A percentile compares a stretch with the other conserved stretches of the same genome.
Evolutionary conservation across 345 rosid species (phyloP).

Genomic region (Eutrema heterophyllum): DNA sequence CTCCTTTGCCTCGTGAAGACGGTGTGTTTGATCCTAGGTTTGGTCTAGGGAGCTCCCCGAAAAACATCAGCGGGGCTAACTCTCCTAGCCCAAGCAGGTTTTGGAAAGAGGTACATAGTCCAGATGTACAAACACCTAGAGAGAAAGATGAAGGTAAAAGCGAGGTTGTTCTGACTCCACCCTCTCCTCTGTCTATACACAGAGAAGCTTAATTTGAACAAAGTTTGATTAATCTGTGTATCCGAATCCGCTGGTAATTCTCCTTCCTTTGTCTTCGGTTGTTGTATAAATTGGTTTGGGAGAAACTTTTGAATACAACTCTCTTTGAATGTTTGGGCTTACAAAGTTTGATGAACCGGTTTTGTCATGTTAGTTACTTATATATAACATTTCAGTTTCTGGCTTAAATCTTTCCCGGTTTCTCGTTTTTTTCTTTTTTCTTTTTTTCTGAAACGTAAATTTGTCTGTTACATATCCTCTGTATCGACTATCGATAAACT

Average conservation of each 20-base stretch:
- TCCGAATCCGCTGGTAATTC: neutral
- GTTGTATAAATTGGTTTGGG: neutral
- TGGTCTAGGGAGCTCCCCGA: slow-evolving; percentile 35
- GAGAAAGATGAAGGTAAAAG: slow-evolving; percentile 50
- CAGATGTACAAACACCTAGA: slow-evolving; percentile 41
- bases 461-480: too few relatives aligned
- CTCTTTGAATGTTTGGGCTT: slow-evolving; percentile 2
- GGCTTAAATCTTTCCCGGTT: neutral
- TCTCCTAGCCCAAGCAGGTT: slow-evolving; percentile 49
- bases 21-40: slow-evolving; percentile 29
- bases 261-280: neutral
- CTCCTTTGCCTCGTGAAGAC: slow-evolving; percentile 54
- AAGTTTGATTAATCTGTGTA: neutral
- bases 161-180: slow-evolving; percentile 59
- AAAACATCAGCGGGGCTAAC: slow-evolving; percentile 11
- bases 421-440: neutral
- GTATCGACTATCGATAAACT: neutral
- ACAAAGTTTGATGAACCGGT: neutral
- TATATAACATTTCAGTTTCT: neutral
- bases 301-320: neutral
- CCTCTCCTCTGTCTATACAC: slow-evolving; percentile 48
- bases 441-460: neutral
- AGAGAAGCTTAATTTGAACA: slow-evolving; percentile 40
- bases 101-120: slow-evolving; percentile 39
- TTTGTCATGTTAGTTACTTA: neutral